A percentile compares a stretch with the other conserved stretches of the same genome.
phyloP scores from a whole-genome alignment of 176 grass and related monocot genomes.

The Aegilops tauschii region DNA sequence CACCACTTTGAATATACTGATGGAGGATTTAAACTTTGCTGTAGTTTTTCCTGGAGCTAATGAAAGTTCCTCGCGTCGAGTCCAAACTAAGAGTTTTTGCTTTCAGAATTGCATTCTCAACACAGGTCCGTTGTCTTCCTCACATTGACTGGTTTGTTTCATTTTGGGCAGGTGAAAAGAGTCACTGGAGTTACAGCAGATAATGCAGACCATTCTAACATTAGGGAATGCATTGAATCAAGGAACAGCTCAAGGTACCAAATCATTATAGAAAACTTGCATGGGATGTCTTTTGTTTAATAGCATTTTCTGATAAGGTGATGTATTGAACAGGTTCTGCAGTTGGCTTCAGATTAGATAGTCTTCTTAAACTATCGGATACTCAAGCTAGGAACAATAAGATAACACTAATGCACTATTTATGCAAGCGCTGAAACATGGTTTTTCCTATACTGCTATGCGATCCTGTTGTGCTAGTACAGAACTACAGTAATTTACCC shows the following conservation, averaged over 20 bases:
- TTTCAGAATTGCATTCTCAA: constrained; percentile 85
- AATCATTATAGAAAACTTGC: constrained; percentile 9
- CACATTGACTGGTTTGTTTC: constrained; percentile 1
- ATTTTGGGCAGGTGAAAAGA: constrained; percentile 51
- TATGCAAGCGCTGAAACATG: constrained; percentile 60
- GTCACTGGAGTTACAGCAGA: constrained; percentile 75
- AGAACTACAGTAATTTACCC: background rate
- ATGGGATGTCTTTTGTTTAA: constrained; percentile 14
- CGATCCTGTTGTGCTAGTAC: background rate
- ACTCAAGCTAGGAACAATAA: constrained; percentile 94
- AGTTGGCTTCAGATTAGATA: constrained; percentile 94
- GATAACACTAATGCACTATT: constrained; percentile 97
- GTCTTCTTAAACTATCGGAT: constrained; percentile 94
- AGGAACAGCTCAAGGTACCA: constrained; percentile 68
- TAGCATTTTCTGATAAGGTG: constrained; percentile 19
- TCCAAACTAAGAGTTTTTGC: constrained; percentile 96
- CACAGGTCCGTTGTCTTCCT: constrained; percentile 55
- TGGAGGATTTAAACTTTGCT: constrained; percentile 29
- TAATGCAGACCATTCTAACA: constrained; percentile 97
- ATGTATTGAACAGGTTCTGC: constrained; percentile 67
- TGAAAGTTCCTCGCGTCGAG: constrained; percentile 92
- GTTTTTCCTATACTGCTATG: background rate
- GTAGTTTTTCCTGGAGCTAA: constrained; percentile 95
- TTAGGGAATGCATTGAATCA: constrained; percentile 96
- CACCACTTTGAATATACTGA: constrained; percentile 17